phyloP scores from a whole-genome alignment of 1,284 basidiomycete species.

The Sanghuangporus sanghuang region DNA sequence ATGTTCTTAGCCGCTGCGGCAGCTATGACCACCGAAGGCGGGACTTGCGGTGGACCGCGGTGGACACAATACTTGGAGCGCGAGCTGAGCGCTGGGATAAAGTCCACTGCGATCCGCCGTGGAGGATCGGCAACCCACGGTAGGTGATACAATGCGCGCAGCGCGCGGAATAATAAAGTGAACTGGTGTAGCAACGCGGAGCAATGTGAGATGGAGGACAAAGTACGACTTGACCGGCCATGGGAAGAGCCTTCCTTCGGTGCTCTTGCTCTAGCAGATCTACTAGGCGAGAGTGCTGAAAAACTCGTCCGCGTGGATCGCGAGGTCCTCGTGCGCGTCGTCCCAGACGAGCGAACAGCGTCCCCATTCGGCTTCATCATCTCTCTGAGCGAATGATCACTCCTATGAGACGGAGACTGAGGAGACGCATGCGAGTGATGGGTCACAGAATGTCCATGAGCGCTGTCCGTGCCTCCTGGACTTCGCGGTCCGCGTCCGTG shows the following conservation, averaged over 20 bases:
- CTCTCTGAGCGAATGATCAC: not conserved
- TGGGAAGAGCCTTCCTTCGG: not conserved
- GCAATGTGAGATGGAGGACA: not conserved
- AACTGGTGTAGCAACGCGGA: not conserved
- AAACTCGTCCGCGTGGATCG: not conserved
- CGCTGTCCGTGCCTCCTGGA: not conserved
- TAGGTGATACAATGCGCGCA: slow-evolving; percentile 4
- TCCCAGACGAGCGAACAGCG: not conserved
- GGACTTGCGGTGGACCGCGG: not conserved
- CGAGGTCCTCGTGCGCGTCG: not conserved
- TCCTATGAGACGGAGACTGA: not conserved
- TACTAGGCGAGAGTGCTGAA: not conserved
- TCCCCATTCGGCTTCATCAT: not conserved
- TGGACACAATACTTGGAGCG: slow-evolving; percentile 1
- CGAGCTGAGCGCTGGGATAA: slow-evolving; percentile 4
- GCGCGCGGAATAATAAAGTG: not conserved
- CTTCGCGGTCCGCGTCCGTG: not conserved
- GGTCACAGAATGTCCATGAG: not conserved
- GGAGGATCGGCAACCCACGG: slow-evolving; percentile 11
- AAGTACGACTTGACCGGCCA: not conserved
- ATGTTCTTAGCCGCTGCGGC: not conserved
- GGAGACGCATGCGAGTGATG: not conserved
- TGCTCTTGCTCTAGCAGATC: not conserved
- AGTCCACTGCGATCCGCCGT: slow-evolving; percentile 5
- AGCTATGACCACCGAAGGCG: not conserved